A percentile compares a stretch with the other conserved stretches of the same genome.
Conservation (phyloP, 139 green algal species). For the Chlamydomonas sp. region DNA sequence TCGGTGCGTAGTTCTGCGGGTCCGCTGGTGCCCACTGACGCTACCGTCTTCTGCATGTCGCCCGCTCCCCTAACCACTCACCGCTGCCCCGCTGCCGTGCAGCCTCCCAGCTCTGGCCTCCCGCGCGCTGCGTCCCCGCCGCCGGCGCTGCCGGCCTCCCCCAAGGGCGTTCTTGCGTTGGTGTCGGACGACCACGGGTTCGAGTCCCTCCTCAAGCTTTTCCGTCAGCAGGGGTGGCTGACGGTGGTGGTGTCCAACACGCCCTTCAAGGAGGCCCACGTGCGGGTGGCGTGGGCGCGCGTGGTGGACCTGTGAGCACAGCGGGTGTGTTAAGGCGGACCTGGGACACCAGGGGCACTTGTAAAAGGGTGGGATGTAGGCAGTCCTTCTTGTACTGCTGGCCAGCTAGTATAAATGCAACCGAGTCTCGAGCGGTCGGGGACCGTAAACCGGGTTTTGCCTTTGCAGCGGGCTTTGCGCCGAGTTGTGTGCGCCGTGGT, state of each 20-base stretch:
- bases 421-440: too few relatives aligned
- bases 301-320: not conserved
- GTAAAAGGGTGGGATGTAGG: too few relatives aligned
- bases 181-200: constrained; percentile 29
- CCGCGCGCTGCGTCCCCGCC: not conserved
- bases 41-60: not conserved
- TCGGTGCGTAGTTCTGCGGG: too few relatives aligned
- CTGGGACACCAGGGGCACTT: too few relatives aligned
- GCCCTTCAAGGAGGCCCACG: not conserved
- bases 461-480: too few relatives aligned
- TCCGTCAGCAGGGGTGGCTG: not conserved
- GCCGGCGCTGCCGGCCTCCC: not conserved
- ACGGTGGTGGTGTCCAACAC: not conserved
- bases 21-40: too few relatives aligned
- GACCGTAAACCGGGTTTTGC: too few relatives aligned
- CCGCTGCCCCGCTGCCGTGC: too few relatives aligned
- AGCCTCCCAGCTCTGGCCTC: not conserved
- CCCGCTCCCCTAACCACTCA: not conserved
- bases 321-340: too few relatives aligned
- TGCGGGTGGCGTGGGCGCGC: not conserved
- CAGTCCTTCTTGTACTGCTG: too few relatives aligned
- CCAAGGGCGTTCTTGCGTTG: not conserved
- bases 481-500: too few relatives aligned
- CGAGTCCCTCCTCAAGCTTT: constrained; percentile 6
- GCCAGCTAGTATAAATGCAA: too few relatives aligned